Evolutionary conservation across 176 grass and related monocot genomes (phyloP).

Genomic region (Guadua angustifolia): DNA sequence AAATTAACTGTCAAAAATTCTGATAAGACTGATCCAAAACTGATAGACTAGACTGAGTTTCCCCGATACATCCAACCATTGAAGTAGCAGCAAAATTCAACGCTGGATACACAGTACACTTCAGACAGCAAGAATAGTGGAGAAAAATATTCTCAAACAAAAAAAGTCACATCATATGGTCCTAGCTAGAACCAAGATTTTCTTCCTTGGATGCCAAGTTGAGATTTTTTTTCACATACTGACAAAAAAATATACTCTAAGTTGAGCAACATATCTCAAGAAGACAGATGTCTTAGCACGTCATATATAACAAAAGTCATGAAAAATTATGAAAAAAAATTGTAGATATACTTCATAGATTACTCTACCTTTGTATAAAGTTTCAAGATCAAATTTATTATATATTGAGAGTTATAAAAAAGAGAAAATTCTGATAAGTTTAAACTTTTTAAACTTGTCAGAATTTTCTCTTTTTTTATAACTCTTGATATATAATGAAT

Average conservation of each 20-base stretch:
- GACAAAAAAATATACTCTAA: not conserved
- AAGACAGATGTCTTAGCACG: too few relatives aligned
- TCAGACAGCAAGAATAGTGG: not conserved
- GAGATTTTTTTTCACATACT: not conserved
- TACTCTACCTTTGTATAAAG: too few relatives aligned
- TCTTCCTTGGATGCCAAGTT: not conserved
- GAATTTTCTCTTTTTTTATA: too few relatives aligned
- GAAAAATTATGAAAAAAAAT: too few relatives aligned
- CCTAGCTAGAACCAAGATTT: not conserved
- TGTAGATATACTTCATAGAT: too few relatives aligned
- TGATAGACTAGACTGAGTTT: not conserved
- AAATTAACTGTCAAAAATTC: not conserved
- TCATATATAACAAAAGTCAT: too few relatives aligned
- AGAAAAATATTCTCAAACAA: not conserved
- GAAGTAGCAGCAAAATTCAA: constrained; percentile 4
- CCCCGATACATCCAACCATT: not conserved
- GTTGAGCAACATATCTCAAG: too few relatives aligned
- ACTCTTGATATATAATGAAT: too few relatives aligned
- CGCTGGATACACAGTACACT: not conserved
- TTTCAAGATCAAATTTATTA: too few relatives aligned
- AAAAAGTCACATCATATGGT: not conserved
- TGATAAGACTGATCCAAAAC: not conserved
- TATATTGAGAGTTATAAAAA: too few relatives aligned
- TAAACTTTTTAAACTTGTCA: too few relatives aligned
- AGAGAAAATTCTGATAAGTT: too few relatives aligned